These are phyloP conservation scores for Pilatotrama ljubarskyi DNA, from an alignment of 768 basidiomycete species.

Conservation along the genomic window DNA sequence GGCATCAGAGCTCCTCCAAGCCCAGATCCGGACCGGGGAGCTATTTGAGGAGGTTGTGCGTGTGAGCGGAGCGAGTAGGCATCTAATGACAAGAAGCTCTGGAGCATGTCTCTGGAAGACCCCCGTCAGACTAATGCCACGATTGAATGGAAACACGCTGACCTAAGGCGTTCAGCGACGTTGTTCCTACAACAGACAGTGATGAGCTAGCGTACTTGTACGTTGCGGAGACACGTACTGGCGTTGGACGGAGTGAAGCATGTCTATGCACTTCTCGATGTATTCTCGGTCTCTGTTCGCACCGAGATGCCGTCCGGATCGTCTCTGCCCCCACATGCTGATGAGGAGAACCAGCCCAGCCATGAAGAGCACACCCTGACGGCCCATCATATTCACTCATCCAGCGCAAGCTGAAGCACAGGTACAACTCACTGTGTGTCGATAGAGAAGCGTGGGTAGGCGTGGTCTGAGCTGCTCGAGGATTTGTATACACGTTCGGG, in stretches of 20 bases:
- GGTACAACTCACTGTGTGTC: constrained; percentile 6
- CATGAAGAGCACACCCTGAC: constrained; percentile 37
- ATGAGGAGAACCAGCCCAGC: constrained; percentile 48
- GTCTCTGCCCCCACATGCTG: constrained; percentile 47
- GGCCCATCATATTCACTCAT: neutral
- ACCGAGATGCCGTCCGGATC: constrained; percentile 30
- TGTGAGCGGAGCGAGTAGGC: neutral
- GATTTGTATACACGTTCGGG: constrained; percentile 71
- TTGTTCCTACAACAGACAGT: constrained; percentile 6
- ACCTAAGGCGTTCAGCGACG: constrained; percentile 1
- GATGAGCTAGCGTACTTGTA: neutral
- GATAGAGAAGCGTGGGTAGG: neutral
- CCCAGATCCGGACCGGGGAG: neutral
- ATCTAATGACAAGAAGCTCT: neutral
- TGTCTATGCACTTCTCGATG: constrained; percentile 40
- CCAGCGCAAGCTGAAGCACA: neutral
- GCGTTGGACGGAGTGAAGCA: constrained; percentile 16
- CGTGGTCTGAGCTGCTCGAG: constrained; percentile 49
- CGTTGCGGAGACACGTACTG: neutral
- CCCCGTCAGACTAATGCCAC: neutral
- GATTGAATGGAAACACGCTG: neutral
- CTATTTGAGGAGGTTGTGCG: neutral
- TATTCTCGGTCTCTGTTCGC: constrained; percentile 39
- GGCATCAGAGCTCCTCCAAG: no score
- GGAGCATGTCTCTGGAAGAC: constrained; percentile 4